A percentile compares a stretch with the other conserved stretches of the same genome.
These are phyloP conservation scores for Yamadazyma scolyti DNA, from an alignment of 805 yeast species.

Conservation along the genomic window DNA sequence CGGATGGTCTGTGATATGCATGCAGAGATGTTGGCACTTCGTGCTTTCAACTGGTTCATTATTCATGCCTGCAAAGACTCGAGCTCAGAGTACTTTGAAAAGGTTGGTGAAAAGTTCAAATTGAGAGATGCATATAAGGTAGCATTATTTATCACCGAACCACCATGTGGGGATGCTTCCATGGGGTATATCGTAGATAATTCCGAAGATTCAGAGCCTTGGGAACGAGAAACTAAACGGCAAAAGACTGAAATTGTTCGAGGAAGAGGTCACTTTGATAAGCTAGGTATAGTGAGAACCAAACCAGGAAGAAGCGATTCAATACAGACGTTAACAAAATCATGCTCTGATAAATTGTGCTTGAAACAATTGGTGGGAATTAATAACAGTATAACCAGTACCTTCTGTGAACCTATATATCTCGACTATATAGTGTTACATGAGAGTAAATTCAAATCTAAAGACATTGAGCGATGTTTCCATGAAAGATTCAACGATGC, in stretches of 20 bases:
- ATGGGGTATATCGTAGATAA: slow-evolving; percentile 36
- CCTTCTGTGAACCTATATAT: slow-evolving; percentile 26
- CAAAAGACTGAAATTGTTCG: slow-evolving; percentile 23
- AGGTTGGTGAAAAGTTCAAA: slow-evolving; percentile 16
- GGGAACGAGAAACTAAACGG: slow-evolving; percentile 11
- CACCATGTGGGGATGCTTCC: slow-evolving; percentile 92
- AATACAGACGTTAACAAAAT: slow-evolving; percentile 65
- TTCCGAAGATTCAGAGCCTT: slow-evolving; percentile 14
- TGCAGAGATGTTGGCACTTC: slow-evolving; percentile 75
- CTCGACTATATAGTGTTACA: slow-evolving; percentile 53
- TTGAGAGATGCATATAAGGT: slow-evolving; percentile 40
- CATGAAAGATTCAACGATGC: slow-evolving; percentile 14
- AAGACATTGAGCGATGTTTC: slow-evolving; percentile 43
- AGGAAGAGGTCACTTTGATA: slow-evolving; percentile 60
- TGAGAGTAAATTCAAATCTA: slow-evolving; percentile 16
- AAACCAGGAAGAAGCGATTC: slow-evolving; percentile 92
- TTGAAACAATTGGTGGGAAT: slow-evolving; percentile 58
- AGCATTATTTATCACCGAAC: slow-evolving; percentile 64
- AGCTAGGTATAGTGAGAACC: slow-evolving; percentile 71
- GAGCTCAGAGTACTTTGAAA: slow-evolving; percentile 13
- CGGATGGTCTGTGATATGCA: slow-evolving; percentile 79
- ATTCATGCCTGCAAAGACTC: slow-evolving; percentile 41
- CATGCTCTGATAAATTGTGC: slow-evolving; percentile 84
- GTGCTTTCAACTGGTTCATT: slow-evolving; percentile 65
- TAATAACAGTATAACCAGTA: slow-evolving; percentile 43